Base-by-base conservation (phyloP, 768 basidiomycete species). In the Termitomyces sp. region DNA sequence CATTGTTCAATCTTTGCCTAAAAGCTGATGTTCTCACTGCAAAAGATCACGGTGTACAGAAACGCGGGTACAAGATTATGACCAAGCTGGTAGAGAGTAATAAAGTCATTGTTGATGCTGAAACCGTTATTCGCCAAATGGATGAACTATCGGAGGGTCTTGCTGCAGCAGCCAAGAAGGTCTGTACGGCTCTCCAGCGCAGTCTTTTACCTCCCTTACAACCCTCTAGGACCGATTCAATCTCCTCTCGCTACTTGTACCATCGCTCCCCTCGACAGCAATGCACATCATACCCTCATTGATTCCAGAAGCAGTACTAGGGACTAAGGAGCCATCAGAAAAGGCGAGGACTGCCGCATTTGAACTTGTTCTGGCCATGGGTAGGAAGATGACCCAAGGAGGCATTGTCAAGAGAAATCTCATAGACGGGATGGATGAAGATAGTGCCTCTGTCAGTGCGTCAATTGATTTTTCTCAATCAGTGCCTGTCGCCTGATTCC, bases 241-340 rank as follows among this genome's bases (percentile, higher is more conserved):
- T 50, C 75, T 98, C 0, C 76, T 98, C 45, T 68, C 85, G 3
- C 74, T 79, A 0, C 77, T 98, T 42, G 75, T 98, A 30, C 77
- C 82, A 9, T 68, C 70, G 22, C 78, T 98, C 32, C 85, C 91
- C 0, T 69, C 85, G 1, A 80, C 83, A 5, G 78, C 84, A 19
- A 71, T 98, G 61, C 90, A 97, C 61, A 71, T 96, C 47, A 85
- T 99, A 47, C 90, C 93, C 1, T 85, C 87, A 1, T 74, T 98
- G 22, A 87, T 98, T 45, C 93, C 96, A 3, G 97, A 99, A 72
- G 91, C 90, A 14, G 90, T 98, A 9, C 74, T 99, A 26, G 93
- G 91, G 1, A 98, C 95, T 12, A 99, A 99, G 68, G 96, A 99
- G 66, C 91, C 94, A 3, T 96, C 96, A 34, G 93, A 94, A 67